Conservation (phyloP, 1,139 yeast species). For the Pichia sp. region DNA sequence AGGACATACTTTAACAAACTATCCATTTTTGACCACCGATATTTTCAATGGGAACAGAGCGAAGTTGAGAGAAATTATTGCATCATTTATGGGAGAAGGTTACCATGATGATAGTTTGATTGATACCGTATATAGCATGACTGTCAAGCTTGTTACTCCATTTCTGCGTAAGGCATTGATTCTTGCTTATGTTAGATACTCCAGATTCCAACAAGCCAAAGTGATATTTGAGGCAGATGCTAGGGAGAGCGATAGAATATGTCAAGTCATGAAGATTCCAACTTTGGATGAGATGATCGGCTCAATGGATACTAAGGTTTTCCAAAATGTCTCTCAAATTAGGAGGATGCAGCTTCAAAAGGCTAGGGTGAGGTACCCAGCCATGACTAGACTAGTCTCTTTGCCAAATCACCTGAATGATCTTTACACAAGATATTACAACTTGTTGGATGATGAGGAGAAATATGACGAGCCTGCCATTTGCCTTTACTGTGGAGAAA, state of each 20-base stretch:
- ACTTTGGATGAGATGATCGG: conserved; percentile 26
- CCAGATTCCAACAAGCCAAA: conserved; percentile 38
- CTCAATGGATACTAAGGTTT: conserved; percentile 10
- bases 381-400: conserved; percentile 36
- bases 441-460: conserved; percentile 34
- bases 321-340: conserved; percentile 5
- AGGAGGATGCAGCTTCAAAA: conserved; percentile 8
- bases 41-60: conserved; percentile 7
- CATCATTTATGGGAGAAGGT: conserved; percentile 3
- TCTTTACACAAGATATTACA: conserved; percentile 55
- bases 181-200: conserved; percentile 49
- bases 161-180: conserved; percentile 64
- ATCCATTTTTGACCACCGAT: conserved; percentile 4
- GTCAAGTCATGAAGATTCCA: conserved; percentile 48
- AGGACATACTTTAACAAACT: not conserved
- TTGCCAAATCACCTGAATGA: conserved; percentile 50
- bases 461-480: conserved; percentile 69
- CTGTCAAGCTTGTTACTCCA: conserved; percentile 53
- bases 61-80: conserved; percentile 5
- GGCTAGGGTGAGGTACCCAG: conserved; percentile 46
- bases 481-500: conserved; percentile 74
- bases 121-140: conserved; percentile 43
- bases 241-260: conserved; percentile 46
- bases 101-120: conserved; percentile 2
- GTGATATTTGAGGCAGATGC: conserved; percentile 24